Base-by-base conservation (phyloP, 148 eudicot genomes). In the Cornus kousa region DNA sequence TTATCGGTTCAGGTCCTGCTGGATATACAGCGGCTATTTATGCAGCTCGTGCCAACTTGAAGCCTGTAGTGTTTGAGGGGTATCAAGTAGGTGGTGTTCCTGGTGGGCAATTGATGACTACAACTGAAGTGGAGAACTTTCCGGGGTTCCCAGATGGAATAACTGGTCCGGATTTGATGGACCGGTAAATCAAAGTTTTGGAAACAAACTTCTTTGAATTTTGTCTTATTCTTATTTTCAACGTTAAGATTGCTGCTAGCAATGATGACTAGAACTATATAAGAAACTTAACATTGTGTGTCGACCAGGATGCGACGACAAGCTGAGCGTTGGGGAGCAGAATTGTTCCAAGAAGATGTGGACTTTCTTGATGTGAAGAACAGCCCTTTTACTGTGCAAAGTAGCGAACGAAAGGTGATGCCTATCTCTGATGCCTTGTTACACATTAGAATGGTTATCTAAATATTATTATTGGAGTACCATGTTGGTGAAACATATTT, bases 321-420 rank as follows among this genome's bases (percentile, higher is more conserved):
- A 87, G 99, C 99, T 80, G 99, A 96, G 83, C 94, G 97, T 71
- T 96, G 99, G 98, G 99, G 99, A 81, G 95, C 99, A 74, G 97
- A 92, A 82, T 86, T 96, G 79, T 82, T 77, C 79, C 99, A 92
- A 86, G 99, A 96, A 91, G 99, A 96, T 83, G 99, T 96, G 70
- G 99, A 96, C 80, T 89, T 87, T 64, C 33, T 96, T 84, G 97
- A 96, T 86, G 93, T 94, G 72, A 91, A 87, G 67, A 88, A 77
- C 74, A 80, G 87, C 19, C 99, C 99, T 16, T 96, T 96, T 75
- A 91, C 92, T 69, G 94, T 96, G 80, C 83, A 84, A 76, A 96
- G 99, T 85, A 90, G 92, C 88, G 99, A 96, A 53, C 99, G 97
- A 53, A 83, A 92, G 99, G 99, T 96, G 82, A 88, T 81, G 72